phyloP scores from a whole-genome alignment of 129 eudicot species.

The Chrysanthemum makinoi region DNA sequence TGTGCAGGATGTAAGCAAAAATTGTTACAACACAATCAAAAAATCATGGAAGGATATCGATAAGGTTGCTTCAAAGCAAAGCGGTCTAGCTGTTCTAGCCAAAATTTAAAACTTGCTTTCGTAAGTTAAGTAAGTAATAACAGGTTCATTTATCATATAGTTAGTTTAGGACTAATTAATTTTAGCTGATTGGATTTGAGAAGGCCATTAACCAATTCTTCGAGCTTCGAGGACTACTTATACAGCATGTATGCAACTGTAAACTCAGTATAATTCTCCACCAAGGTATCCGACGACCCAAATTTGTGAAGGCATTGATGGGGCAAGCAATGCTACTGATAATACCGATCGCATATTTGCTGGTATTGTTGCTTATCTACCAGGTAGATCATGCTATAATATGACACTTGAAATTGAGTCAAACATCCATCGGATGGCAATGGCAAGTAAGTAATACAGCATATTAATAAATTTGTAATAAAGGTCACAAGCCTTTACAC shows the following conservation, averaged over 20 bases:
- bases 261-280: constrained; percentile 60
- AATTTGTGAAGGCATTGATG: constrained; percentile 61
- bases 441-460: neutral
- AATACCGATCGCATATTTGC: constrained; percentile 26
- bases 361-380: neutral
- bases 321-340: constrained; percentile 43
- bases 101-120: constrained; percentile 55
- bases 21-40: constrained; percentile 55
- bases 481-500: too few species aligned
- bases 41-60: constrained; percentile 69
- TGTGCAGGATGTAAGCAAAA: constrained; percentile 55
- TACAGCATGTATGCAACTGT: constrained; percentile 36
- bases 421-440: neutral
- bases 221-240: constrained; percentile 46
- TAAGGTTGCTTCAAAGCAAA: constrained; percentile 50
- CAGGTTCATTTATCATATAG: neutral
- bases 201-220: constrained; percentile 39
- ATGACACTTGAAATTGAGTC: neutral
- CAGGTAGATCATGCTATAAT: neutral
- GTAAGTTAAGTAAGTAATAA: constrained; percentile 33
- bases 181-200: neutral
- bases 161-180: neutral
- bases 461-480: too few species aligned
- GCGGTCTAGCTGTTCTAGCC: constrained; percentile 55
- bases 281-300: constrained; percentile 44